Evolutionary conservation across 768 basidiomycete species (phyloP).

Genomic region (Xanthoconium stramineum): DNA sequence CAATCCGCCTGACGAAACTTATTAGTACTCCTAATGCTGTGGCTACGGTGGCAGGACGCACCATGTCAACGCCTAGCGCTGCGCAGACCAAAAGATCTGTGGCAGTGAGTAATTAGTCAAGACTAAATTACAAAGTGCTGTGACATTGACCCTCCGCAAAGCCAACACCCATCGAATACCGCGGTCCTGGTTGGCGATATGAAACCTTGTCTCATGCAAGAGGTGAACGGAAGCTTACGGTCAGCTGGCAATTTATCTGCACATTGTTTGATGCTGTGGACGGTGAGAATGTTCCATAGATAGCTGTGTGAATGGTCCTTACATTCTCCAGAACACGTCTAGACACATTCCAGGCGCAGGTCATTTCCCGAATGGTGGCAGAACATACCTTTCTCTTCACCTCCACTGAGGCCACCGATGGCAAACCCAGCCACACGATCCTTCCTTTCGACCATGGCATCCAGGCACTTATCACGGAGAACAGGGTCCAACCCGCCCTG

Average conservation of each 20-base stretch:
- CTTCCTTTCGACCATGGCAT: conserved; percentile 77
- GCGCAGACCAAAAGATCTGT: conserved; percentile 86
- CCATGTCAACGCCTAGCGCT: conserved; percentile 93
- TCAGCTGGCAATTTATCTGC: conserved; percentile 75
- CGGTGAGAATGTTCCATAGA: conserved; percentile 9
- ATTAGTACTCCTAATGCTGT: background rate
- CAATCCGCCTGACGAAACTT: conserved; percentile 70
- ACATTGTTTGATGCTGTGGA: conserved; percentile 73
- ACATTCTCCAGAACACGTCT: conserved; percentile 90
- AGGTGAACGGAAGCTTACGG: conserved; percentile 41
- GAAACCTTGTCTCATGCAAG: background rate
- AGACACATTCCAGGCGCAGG: conserved; percentile 1
- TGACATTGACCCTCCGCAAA: conserved; percentile 74
- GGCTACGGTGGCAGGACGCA: conserved; percentile 26
- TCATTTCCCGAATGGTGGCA: conserved; percentile 5
- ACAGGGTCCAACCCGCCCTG: conserved; percentile 78
- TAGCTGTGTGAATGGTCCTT: conserved; percentile 21
- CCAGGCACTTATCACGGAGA: conserved; percentile 72
- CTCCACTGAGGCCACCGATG: conserved; percentile 87
- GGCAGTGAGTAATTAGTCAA: background rate
- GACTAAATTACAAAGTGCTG: background rate
- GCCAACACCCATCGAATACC: conserved; percentile 91
- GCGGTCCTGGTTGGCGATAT: conserved; percentile 53
- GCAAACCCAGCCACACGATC: conserved; percentile 85
- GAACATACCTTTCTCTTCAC: conserved; percentile 79